phyloP scores from a whole-genome alignment of 345 rosid genomes.

The Dovyalis caffra region DNA sequence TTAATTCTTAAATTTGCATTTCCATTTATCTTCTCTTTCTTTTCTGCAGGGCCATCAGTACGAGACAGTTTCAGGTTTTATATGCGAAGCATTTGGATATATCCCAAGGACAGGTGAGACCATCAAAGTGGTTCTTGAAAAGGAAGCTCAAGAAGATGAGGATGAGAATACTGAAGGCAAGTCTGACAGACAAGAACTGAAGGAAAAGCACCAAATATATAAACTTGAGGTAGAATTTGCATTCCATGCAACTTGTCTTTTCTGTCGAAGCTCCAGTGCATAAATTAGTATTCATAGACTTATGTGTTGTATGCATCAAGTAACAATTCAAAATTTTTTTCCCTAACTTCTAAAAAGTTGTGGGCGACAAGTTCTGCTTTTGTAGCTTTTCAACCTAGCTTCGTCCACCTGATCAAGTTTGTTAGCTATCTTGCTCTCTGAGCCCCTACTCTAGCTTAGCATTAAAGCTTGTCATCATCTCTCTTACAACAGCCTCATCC shows the following conservation, averaged over 20 bases:
- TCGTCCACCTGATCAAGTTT: not conserved
- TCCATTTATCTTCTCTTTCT: not conserved
- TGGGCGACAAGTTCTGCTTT: not conserved
- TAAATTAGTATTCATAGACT: not conserved
- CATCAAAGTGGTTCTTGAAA: slow-evolving; percentile 71
- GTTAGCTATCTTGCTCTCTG: not conserved
- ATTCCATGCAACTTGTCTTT: slow-evolving; percentile 3
- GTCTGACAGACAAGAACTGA: slow-evolving; percentile 60
- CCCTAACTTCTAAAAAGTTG: too few species aligned
- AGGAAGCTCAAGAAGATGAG: slow-evolving; percentile 71
- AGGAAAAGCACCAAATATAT: slow-evolving; percentile 70
- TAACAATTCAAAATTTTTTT: too few species aligned
- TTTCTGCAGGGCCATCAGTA: slow-evolving; percentile 82
- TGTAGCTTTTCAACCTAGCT: not conserved
- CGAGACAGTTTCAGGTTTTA: slow-evolving; percentile 95
- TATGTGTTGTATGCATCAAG: not conserved
- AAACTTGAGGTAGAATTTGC: slow-evolving; percentile 70
- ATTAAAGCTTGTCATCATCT: not conserved
- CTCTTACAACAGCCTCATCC: not conserved
- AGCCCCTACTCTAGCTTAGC: not conserved
- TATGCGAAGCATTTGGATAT: slow-evolving; percentile 97
- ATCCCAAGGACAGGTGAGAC: slow-evolving; percentile 96
- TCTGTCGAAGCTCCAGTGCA: not conserved
- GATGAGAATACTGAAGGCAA: slow-evolving; percentile 57
- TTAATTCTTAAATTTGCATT: slow-evolving; percentile 6